These are phyloP conservation scores for Xylaria cubensis DNA, from an alignment of 495 filamentous ascomycete genomes.

Conservation along the genomic window DNA sequence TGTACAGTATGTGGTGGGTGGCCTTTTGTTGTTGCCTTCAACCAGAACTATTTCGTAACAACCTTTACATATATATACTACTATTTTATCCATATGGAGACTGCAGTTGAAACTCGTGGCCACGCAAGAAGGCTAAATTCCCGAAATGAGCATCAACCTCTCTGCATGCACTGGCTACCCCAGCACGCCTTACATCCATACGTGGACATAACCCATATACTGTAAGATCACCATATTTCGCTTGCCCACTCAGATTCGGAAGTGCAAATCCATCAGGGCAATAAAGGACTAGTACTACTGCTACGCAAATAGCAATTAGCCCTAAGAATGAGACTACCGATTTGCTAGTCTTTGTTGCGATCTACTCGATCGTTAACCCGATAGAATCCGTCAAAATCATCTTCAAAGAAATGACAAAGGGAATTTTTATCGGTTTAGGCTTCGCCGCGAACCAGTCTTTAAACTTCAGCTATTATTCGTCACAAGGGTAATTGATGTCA, in stretches of 20 bases:
- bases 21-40: background rate
- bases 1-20: background rate
- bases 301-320: background rate
- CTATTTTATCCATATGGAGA: constrained; percentile 6
- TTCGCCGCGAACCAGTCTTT: background rate
- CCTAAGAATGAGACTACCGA: background rate
- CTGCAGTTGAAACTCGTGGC: background rate
- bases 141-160: constrained; percentile 7
- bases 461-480: constrained; percentile 5
- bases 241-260: background rate
- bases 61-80: background rate
- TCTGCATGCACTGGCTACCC: background rate
- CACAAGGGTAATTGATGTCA: background rate
- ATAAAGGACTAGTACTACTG: background rate
- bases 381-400: constrained; percentile 2
- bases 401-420: background rate
- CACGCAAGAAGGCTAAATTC: constrained; percentile 6
- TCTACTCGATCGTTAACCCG: background rate
- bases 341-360: background rate
- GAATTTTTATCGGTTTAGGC: background rate
- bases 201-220: background rate
- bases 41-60: background rate
- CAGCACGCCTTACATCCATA: background rate
- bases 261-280: background rate
- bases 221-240: background rate